Evolutionary conservation across 176 grass and related monocot genomes (phyloP).

Genomic region (Rhynchospora pubera): DNA sequence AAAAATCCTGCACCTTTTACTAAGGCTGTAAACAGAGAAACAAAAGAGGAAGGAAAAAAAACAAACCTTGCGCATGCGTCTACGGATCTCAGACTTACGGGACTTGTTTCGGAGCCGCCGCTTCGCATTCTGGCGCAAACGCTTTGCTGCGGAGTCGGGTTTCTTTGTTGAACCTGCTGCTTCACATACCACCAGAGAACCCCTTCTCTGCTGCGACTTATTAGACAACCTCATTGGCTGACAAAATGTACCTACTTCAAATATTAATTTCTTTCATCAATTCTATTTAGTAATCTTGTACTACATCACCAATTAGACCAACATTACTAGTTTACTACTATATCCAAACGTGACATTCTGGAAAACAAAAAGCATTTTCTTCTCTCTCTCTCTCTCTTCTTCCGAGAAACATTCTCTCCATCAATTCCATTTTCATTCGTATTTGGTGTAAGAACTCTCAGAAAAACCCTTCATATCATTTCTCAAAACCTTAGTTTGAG

Average conservation of each 20-base stretch:
- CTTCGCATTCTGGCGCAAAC: constrained; percentile 39
- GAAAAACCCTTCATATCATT: neutral
- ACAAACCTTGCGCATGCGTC: constrained; percentile 32
- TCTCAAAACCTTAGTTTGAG: no score
- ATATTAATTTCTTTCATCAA: neutral
- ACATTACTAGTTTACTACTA: constrained; percentile 12
- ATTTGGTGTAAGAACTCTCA: neutral
- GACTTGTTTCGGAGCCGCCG: constrained; percentile 34
- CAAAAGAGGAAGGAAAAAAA: neutral
- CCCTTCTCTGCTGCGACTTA: neutral
- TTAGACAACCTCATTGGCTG: neutral
- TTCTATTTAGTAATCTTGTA: neutral
- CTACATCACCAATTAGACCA: neutral
- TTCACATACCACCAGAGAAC: constrained; percentile 34
- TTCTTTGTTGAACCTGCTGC: constrained; percentile 25
- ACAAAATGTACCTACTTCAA: constrained; percentile 1
- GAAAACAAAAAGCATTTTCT: neutral
- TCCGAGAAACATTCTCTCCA: neutral
- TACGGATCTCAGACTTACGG: constrained; percentile 41
- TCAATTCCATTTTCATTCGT: neutral
- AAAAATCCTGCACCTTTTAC: neutral
- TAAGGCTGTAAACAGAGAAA: neutral
- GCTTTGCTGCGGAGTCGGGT: constrained; percentile 33
- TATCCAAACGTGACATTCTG: neutral
- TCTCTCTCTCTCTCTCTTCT: neutral